Percentiles rank a stretch among this genome's conserved stretches.
These are phyloP conservation scores for Wickerhamiella slavikovae DNA, from an alignment of 805 yeast species.

Conservation along the genomic window DNA sequence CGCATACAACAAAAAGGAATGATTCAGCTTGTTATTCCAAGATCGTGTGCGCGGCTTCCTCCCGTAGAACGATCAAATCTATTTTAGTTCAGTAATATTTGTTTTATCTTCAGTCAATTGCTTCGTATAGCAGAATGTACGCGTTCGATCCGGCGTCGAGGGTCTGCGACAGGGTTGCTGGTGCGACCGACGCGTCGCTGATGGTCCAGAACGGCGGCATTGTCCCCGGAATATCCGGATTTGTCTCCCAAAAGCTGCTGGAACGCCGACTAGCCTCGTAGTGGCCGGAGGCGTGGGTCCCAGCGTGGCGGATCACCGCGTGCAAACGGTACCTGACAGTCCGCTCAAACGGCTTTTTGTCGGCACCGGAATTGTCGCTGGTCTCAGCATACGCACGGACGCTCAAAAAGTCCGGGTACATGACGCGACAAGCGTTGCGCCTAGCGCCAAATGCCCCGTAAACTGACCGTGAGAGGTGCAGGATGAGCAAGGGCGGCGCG, in stretches of 20 bases:
- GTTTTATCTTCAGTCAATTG: too few species aligned
- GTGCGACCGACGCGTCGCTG: slow-evolving; percentile 55
- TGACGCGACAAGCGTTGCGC: slow-evolving; percentile 50
- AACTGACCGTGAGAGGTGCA: slow-evolving; percentile 77
- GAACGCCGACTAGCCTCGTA: slow-evolving; percentile 74
- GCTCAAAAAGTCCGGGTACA: slow-evolving; percentile 36
- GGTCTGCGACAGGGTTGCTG: slow-evolving; percentile 36
- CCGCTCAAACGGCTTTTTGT: too few species aligned
- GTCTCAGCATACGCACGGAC: too few species aligned
- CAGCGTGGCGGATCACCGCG: slow-evolving; percentile 68
- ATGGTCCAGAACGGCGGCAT: slow-evolving; percentile 67
- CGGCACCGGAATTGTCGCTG: too few species aligned
- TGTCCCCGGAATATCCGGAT: too few species aligned
- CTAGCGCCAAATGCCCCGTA: slow-evolving; percentile 40
- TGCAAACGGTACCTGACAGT: slow-evolving; percentile 32
- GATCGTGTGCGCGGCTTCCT: too few species aligned
- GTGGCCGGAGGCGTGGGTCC: slow-evolving; percentile 77
- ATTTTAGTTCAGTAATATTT: too few species aligned
- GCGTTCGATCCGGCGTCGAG: slow-evolving; percentile 54
- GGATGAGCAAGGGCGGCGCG: slow-evolving; percentile 49
- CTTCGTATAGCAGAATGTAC: slow-evolving; percentile 56
- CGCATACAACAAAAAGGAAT: slow-evolving; percentile 23
- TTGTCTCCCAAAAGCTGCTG: slow-evolving; percentile 16
- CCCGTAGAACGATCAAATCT: too few species aligned
- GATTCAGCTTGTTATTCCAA: too few species aligned